phyloP scores from a whole-genome alignment of 768 basidiomycete genomes.

The Heimioporus sp. region DNA sequence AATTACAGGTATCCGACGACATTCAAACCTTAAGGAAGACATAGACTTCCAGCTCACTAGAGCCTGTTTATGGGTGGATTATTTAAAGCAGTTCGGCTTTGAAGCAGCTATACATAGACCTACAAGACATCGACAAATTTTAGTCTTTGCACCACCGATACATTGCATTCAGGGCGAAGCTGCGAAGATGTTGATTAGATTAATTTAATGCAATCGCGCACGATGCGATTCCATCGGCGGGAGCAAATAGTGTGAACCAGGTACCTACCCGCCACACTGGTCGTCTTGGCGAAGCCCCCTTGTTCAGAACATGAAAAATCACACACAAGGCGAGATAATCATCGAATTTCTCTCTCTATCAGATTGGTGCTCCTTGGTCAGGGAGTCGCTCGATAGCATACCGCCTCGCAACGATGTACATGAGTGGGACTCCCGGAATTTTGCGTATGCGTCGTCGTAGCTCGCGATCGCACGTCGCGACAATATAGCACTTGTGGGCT shows the following conservation, averaged over 20 bases:
- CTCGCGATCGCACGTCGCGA: conserved; percentile 97
- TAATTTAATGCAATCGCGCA: background rate
- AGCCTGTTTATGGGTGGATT: too few relatives aligned
- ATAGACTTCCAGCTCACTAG: too few relatives aligned
- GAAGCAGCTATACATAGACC: too few relatives aligned
- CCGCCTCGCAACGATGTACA: conserved; percentile 92
- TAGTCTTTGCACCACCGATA: background rate
- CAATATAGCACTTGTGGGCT: conserved; percentile 93
- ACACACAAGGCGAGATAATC: background rate
- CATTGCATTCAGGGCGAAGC: background rate
- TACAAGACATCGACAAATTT: too few relatives aligned
- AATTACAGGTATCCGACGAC: too few relatives aligned
- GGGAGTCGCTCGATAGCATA: conserved; percentile 96
- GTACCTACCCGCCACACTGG: background rate
- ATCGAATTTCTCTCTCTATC: conserved; percentile 2
- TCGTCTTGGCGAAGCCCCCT: background rate
- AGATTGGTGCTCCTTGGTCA: conserved; percentile 85
- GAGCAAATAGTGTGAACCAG: background rate
- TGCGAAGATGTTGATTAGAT: background rate
- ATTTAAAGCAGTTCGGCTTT: too few relatives aligned
- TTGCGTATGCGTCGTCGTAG: conserved; percentile 90
- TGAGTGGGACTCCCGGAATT: conserved; percentile 89
- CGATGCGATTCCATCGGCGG: background rate
- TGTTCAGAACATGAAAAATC: background rate
- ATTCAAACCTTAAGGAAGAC: too few relatives aligned